phyloP scores from a whole-genome alignment of 2,329 filamentous ascomycete species.

The Fusarium sp. region DNA sequence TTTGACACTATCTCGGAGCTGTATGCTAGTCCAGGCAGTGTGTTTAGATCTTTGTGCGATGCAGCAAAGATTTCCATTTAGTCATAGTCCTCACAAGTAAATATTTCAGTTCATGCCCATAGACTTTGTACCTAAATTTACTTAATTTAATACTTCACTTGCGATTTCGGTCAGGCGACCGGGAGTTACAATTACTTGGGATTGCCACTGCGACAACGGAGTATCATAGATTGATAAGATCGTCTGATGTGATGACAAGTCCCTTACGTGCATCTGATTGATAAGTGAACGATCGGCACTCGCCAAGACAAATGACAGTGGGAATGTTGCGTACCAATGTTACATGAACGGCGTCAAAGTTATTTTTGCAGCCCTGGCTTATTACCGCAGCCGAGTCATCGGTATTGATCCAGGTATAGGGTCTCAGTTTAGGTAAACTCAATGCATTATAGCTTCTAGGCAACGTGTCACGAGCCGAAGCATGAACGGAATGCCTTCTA shows the following conservation, averaged over 20 bases:
- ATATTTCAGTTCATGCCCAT: neutral
- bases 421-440: neutral
- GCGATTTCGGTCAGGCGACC: neutral
- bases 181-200: neutral
- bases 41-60: constrained; percentile 25
- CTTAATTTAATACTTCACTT: neutral
- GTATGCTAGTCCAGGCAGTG: neutral
- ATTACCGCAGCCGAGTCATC: neutral
- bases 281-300: neutral
- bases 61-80: constrained; percentile 12
- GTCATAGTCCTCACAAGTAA: neutral
- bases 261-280: neutral
- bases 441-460: neutral
- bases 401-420: neutral
- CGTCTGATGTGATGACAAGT: neutral
- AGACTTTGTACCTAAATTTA: neutral
- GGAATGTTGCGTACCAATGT: neutral
- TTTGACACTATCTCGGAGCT: constrained; percentile 17
- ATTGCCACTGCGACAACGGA: neutral
- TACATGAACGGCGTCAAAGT: neutral
- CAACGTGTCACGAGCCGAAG: neutral
- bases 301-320: neutral
- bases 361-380: neutral
- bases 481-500: neutral
- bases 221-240: neutral